phyloP scores from a whole-genome alignment of 805 yeast species.

The Saturnispora gosingensis region DNA sequence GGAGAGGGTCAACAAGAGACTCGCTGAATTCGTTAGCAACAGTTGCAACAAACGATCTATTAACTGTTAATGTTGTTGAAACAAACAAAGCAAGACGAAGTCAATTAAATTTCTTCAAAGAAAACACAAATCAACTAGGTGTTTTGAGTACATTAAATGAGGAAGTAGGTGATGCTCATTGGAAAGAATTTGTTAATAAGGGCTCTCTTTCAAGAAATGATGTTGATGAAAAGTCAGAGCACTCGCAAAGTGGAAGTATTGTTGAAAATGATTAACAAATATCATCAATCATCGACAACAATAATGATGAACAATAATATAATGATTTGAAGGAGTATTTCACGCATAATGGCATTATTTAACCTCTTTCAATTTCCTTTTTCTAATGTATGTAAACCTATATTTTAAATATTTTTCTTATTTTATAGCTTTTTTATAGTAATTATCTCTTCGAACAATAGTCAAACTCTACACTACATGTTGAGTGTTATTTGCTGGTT shows the following conservation, averaged over 20 bases:
- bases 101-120: constrained; percentile 21
- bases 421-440: background rate
- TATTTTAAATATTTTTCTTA: background rate
- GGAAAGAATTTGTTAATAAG: background rate
- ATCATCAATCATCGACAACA: background rate
- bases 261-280: constrained; percentile 1
- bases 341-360: background rate
- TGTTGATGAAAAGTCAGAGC: constrained; percentile 4
- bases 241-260: constrained; percentile 5
- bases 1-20: constrained; percentile 52
- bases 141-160: constrained; percentile 4
- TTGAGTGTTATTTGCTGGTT: background rate
- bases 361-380: background rate
- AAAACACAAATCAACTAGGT: background rate
- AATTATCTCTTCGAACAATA: no score
- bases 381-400: background rate
- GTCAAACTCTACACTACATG: no score
- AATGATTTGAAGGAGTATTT: background rate
- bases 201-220: background rate
- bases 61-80: constrained; percentile 69
- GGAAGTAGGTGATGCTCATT: background rate
- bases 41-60: constrained; percentile 74
- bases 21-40: constrained; percentile 71
- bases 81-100: constrained; percentile 36
- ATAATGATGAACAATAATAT: background rate